A percentile compares a stretch with the other conserved stretches of the same genome.
Evolutionary conservation across 2,329 filamentous ascomycete genomes (phyloP).

Genomic region (Clonostachys sp.): DNA sequence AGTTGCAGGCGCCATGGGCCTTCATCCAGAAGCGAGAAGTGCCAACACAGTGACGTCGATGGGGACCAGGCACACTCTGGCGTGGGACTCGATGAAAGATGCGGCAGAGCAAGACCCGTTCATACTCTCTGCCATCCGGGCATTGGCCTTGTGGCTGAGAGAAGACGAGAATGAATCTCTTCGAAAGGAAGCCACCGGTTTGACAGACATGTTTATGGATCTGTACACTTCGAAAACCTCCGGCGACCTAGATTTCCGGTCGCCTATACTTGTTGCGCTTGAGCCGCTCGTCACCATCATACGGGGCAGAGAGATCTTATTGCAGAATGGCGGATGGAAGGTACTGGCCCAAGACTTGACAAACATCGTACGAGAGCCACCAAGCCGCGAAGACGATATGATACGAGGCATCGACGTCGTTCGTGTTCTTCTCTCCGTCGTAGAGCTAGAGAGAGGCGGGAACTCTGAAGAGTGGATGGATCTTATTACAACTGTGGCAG

Average conservation of each 20-base stretch:
- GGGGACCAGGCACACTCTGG: constrained; percentile 41
- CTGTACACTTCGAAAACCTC: constrained; percentile 42
- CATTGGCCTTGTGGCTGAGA: constrained; percentile 61
- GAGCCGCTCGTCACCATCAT: constrained; percentile 50
- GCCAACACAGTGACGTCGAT: constrained; percentile 35
- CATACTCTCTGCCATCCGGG: constrained; percentile 51
- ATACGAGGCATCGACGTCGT: constrained; percentile 50
- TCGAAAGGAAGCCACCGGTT: constrained; percentile 49
- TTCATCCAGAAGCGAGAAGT: constrained; percentile 52
- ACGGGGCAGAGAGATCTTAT: constrained; percentile 41
- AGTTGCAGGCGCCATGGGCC: constrained; percentile 54
- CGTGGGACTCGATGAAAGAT: constrained; percentile 53
- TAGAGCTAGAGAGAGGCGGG: constrained; percentile 37
- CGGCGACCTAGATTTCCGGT: constrained; percentile 45
- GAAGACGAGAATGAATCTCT: constrained; percentile 62
- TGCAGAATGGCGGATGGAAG: constrained; percentile 49
- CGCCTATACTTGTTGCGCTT: constrained; percentile 52
- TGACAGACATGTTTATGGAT: constrained; percentile 61
- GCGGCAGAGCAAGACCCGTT: constrained; percentile 50
- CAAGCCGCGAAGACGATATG: constrained; percentile 19
- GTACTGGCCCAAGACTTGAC: constrained; percentile 45
- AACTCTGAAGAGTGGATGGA: constrained; percentile 53
- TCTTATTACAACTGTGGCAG: constrained; percentile 44
- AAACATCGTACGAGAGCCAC: constrained; percentile 7
- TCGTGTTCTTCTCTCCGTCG: constrained; percentile 46